Base-by-base conservation (phyloP, 495 filamentous ascomycete genomes). In the Hyaloscypha variabilis region DNA sequence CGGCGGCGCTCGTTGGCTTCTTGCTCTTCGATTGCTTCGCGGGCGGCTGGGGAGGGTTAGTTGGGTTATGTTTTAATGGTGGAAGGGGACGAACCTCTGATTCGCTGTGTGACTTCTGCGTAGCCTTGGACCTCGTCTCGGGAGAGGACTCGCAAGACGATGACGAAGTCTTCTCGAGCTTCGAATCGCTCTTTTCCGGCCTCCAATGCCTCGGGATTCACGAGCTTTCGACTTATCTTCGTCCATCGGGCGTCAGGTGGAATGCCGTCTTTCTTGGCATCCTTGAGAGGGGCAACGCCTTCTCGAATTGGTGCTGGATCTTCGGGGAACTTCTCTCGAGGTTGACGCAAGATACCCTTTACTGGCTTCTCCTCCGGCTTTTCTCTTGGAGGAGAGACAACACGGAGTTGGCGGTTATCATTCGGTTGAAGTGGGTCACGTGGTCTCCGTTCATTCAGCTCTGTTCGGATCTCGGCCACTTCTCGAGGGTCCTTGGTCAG, bases 281-380 rank as follows among this genome's bases (percentile, higher is more conserved):
- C 91, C 75, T 94, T 95, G 72, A 93, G 83, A 19, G 92, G 92
- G 4, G 91, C 91, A 17, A 95, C 92, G n/a, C 92, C 92, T 72
- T 96, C 92, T 28, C 92, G 80, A n/a, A 94, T 84, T 1, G 89
- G 87, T 58, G 89, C 85, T 0, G 85, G 82, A 31, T 96, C 86
- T 69, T 95, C 92, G 0, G 92, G 92, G 75, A 96, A 96, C 66
- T 88, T 88, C 25, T 83, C 80, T 3, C 83, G 87, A 0, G 92
- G 91, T 39, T 83, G 77, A 73, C 92, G 91, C 14, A 96, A 79
- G 49, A 91, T 92, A 8, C 88, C 81, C 73, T 88, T 91, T n/a
- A 88, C 85, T 3, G 77, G 78, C 67, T 80, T 77, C 53, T 76
- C 77, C 34, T 80, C 77, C 2, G 34, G 6, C 68, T 81, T 82